phyloP scores from a whole-genome alignment of 306 rosid genomes.

The Morella rubra region DNA sequence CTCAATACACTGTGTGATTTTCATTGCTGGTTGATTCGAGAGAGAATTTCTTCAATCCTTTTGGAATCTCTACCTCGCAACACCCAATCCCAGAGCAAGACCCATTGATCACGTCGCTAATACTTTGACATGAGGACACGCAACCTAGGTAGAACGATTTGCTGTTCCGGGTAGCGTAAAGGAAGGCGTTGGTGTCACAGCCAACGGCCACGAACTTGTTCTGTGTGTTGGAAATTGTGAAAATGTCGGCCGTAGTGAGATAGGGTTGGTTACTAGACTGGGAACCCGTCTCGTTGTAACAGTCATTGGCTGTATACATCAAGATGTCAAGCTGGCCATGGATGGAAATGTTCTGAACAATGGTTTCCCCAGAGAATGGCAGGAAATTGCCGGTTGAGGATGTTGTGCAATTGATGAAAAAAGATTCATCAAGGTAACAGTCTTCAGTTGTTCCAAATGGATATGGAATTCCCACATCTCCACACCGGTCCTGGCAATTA shows the following conservation, averaged over 20 bases:
- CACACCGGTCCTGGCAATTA: constrained; percentile 19
- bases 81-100: no score
- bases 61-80: no score
- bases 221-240: constrained; percentile 19
- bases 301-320: not conserved
- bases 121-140: not conserved
- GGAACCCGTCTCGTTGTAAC: no score
- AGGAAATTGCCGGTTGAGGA: no score
- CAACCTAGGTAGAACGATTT: not conserved
- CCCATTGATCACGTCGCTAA: no score
- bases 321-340: constrained; percentile 5
- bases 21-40: not conserved
- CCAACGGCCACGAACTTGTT: constrained; percentile 36
- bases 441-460: constrained; percentile 37
- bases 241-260: no score
- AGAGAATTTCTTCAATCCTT: not conserved
- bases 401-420: constrained; percentile 28
- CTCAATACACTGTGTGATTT: not conserved
- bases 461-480: no score
- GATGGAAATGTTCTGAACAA: constrained; percentile 22
- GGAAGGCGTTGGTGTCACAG: constrained; percentile 24
- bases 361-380: no score
- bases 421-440: constrained; percentile 1
- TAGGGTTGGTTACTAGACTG: no score
- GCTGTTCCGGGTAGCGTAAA: not conserved